phyloP scores from a whole-genome alignment of 176 grass and related monocot species.

The Zizania latifolia region DNA sequence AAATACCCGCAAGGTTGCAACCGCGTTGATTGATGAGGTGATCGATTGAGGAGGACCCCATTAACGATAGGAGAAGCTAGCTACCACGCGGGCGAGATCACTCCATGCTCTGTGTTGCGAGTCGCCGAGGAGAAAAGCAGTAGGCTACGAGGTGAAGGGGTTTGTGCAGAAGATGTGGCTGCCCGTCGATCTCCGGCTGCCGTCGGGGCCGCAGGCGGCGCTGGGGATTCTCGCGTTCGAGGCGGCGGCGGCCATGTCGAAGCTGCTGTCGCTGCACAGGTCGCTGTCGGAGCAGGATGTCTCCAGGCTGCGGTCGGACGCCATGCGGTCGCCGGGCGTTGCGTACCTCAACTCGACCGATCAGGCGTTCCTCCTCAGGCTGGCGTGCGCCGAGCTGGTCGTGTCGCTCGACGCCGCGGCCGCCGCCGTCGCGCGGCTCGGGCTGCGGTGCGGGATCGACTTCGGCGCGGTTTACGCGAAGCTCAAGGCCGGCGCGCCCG shows the following conservation, averaged over 20 bases:
- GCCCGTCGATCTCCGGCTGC: conserved; percentile 37
- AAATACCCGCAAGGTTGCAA: conserved; percentile 40
- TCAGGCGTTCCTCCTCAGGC: conserved; percentile 62
- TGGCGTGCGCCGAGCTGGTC: conserved; percentile 77
- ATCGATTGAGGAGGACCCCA: neutral
- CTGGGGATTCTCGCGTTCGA: conserved; percentile 90
- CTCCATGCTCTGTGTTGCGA: conserved; percentile 25
- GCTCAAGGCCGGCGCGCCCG: conserved; percentile 42
- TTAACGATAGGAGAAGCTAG: conserved; percentile 8
- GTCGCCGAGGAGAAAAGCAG: neutral
- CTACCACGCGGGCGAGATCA: neutral
- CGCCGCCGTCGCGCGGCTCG: conserved; percentile 50
- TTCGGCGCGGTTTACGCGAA: conserved; percentile 48
- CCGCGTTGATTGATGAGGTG: conserved; percentile 31
- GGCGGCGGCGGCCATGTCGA: conserved; percentile 63
- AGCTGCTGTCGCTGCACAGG: conserved; percentile 57
- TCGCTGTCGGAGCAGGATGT: conserved; percentile 56
- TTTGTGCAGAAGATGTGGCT: conserved; percentile 55
- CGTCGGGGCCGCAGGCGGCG: conserved; percentile 25
- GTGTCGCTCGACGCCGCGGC: conserved; percentile 55
- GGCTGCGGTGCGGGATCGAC: conserved; percentile 52
- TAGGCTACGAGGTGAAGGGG: neutral
- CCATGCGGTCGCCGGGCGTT: conserved; percentile 74
- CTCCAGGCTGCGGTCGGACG: conserved; percentile 51
- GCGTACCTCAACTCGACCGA: conserved; percentile 83